Percentiles rank a stretch among this genome's conserved stretches.
These are phyloP conservation scores for Periconia sp. DNA, from an alignment of 2,329 filamentous ascomycete genomes.

Conservation along the genomic window DNA sequence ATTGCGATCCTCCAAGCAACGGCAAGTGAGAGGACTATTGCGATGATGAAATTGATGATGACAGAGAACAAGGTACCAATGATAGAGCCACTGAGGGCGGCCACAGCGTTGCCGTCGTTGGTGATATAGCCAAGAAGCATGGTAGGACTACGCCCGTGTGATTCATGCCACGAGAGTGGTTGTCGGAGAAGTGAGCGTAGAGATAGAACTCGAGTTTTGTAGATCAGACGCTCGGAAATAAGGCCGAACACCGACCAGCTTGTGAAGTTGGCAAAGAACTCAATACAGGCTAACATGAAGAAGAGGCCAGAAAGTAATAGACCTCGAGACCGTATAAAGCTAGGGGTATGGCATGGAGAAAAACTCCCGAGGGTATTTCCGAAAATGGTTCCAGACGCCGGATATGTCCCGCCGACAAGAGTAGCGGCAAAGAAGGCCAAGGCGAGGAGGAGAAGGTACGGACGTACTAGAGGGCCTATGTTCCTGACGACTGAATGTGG, in stretches of 20 bases:
- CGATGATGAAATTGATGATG: conserved; percentile 69
- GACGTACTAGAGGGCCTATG: conserved; percentile 50
- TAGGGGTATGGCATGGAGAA: conserved; percentile 58
- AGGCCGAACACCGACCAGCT: conserved; percentile 65
- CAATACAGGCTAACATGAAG: conserved; percentile 65
- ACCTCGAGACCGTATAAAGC: conserved; percentile 57
- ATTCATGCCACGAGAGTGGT: conserved; percentile 74
- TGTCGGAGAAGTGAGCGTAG: conserved; percentile 71
- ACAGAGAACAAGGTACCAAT: conserved; percentile 74
- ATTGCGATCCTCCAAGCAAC: conserved; percentile 79
- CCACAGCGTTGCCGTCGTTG: conserved; percentile 70
- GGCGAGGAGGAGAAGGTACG: conserved; percentile 52
- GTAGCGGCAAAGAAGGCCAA: conserved; percentile 58
- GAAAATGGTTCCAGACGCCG: conserved; percentile 64
- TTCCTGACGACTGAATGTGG: conserved; percentile 34
- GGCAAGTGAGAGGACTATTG: conserved; percentile 72
- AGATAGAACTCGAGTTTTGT: conserved; percentile 67
- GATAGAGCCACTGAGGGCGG: conserved; percentile 72
- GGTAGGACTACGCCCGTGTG: conserved; percentile 65
- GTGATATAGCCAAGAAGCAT: conserved; percentile 71
- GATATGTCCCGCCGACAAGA: conserved; percentile 64
- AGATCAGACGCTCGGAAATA: conserved; percentile 69
- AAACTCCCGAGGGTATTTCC: conserved; percentile 65
- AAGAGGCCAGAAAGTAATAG: conserved; percentile 64
- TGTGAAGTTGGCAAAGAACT: conserved; percentile 66